phyloP scores from a whole-genome alignment of 2,329 filamentous ascomycete genomes.

The Aspergillus caelatus region DNA sequence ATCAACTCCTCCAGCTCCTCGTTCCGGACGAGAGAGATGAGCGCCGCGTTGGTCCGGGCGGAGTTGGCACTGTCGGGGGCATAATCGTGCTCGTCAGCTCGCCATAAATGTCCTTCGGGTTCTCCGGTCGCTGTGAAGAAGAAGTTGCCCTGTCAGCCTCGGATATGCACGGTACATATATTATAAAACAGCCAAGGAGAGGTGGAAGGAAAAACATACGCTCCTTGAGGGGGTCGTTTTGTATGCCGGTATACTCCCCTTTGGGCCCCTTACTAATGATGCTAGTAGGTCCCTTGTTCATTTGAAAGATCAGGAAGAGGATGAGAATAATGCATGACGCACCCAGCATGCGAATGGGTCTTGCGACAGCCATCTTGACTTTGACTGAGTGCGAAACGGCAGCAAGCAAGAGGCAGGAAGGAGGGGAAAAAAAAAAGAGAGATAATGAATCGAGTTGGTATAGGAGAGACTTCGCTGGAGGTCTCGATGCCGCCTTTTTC shows the following conservation, averaged over 20 bases:
- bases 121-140: constrained; percentile 71
- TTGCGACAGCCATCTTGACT: constrained; percentile 74
- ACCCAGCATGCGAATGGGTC: constrained; percentile 78
- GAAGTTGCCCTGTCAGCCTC: constrained; percentile 19
- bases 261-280: constrained; percentile 43
- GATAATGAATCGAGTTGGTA: constrained; percentile 10
- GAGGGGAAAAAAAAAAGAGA: not conserved
- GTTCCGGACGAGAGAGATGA: constrained; percentile 90
- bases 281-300: constrained; percentile 57
- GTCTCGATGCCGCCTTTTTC: constrained; percentile 26
- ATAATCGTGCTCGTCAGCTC: constrained; percentile 76
- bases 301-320: constrained; percentile 76
- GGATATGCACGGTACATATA: not conserved
- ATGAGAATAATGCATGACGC: constrained; percentile 72
- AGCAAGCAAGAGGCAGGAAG: constrained; percentile 12
- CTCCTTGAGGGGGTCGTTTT: constrained; percentile 83
- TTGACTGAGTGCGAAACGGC: constrained; percentile 12
- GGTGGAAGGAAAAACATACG: constrained; percentile 58
- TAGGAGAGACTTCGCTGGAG: constrained; percentile 9
- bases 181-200: not conserved
- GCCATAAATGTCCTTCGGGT: constrained; percentile 74
- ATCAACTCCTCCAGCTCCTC: constrained; percentile 83
- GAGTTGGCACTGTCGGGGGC: constrained; percentile 73
- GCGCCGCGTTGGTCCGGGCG: constrained; percentile 87
- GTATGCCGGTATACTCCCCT: constrained; percentile 59